phyloP scores from a whole-genome alignment of 2,329 filamentous ascomycete species.

The Alternaria angustiovoidea region DNA sequence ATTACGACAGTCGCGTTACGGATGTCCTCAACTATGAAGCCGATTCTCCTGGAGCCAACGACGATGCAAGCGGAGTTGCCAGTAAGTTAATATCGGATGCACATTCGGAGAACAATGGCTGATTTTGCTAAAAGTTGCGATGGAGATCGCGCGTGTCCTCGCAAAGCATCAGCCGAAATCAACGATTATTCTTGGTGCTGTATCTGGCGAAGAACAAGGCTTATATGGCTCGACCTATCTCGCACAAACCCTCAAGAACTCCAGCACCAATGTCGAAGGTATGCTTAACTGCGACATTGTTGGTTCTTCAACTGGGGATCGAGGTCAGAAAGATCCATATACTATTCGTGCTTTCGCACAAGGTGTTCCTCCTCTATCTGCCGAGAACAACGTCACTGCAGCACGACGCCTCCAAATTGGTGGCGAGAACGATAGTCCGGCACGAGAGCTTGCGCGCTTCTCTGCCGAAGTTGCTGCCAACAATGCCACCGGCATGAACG shows the following conservation, averaged over 20 bases:
- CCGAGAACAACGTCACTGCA: conserved; percentile 51
- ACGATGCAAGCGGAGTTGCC: conserved; percentile 65
- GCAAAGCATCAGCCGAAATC: conserved; percentile 58
- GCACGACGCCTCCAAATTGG: conserved; percentile 53
- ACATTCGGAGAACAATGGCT: background rate
- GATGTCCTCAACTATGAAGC: conserved; percentile 61
- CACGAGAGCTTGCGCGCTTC: conserved; percentile 64
- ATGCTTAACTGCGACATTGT: conserved; percentile 68
- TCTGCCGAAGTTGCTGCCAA: conserved; percentile 64
- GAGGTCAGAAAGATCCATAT: conserved; percentile 57
- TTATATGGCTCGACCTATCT: conserved; percentile 62
- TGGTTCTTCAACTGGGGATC: conserved; percentile 59
- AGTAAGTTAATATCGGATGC: conserved; percentile 29
- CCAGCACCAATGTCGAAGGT: conserved; percentile 63
- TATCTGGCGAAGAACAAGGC: conserved; percentile 66
- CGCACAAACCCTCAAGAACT: conserved; percentile 62
- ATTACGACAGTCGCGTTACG: conserved; percentile 64
- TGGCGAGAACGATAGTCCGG: conserved; percentile 63
- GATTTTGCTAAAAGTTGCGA: conserved; percentile 49
- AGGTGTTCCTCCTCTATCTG: conserved; percentile 54
- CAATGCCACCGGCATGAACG: conserved; percentile 61
- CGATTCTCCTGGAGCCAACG: conserved; percentile 66
- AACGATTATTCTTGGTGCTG: conserved; percentile 65
- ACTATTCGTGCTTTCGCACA: conserved; percentile 65
- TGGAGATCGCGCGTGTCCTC: conserved; percentile 64